phyloP scores from a whole-genome alignment of 78 protist species.

The Guillardia theta region DNA sequence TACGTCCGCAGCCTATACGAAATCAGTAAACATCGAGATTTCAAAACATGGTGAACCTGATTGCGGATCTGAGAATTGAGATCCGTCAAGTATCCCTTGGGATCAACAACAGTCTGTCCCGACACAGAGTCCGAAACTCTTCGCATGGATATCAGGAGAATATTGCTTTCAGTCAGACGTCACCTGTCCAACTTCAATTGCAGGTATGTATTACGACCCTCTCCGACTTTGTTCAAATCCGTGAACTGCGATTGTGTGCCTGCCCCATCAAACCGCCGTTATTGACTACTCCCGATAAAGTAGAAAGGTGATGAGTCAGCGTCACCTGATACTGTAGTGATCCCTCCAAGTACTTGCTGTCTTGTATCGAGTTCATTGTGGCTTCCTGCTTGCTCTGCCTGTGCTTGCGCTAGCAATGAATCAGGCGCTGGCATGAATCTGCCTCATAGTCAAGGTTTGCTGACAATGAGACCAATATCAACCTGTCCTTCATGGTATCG shows the following conservation, averaged over 20 bases:
- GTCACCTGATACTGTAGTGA: conserved; percentile 41
- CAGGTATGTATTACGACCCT: conserved; percentile 73
- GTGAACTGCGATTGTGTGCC: not conserved
- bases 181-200: conserved; percentile 61
- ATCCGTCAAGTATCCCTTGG: conserved; percentile 82
- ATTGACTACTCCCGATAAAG: no score
- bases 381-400: not conserved
- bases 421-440: conserved; percentile 49
- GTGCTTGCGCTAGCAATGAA: conserved; percentile 46
- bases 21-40: not conserved
- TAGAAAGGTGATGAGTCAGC: no score
- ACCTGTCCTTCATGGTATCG: not conserved
- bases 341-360: not conserved
- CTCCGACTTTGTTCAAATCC: conserved; percentile 80
- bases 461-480: no score
- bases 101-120: conserved; percentile 93
- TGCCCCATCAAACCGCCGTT: no score
- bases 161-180: not conserved
- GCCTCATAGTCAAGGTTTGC: not conserved
- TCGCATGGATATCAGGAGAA: no score
- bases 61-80: conserved; percentile 45
- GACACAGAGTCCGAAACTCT: conserved; percentile 76
- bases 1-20: not conserved
- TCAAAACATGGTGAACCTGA: conserved; percentile 62
- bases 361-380: not conserved